Base-by-base conservation (phyloP, 169 alveolate species). In the Cryptosporidium muris region DNA sequence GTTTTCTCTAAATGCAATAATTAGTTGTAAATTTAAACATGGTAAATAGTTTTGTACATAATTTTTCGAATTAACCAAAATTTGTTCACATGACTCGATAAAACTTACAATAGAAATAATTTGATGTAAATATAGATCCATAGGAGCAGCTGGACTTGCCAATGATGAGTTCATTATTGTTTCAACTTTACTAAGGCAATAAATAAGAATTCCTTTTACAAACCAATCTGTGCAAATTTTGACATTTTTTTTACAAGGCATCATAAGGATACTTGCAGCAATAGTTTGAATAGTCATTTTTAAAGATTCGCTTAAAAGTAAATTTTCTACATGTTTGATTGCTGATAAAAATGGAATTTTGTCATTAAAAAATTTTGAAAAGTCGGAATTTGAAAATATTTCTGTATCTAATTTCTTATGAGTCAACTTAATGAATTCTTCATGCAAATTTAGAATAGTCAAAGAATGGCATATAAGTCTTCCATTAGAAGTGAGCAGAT, bases 81-180 rank as follows among this genome's bases (percentile, higher is more conserved):
- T 38, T 16, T 34, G 16, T 25, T 74, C 85, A 16, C 45, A 45
- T 25, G 14, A 58, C 40, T 74, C 85, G 40, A 74, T 58, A 43
- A 74, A 43, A 12, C 45, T 45, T 40, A 74, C 45, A 37, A 74
- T 36, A 6, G 85, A 56, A 25, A 58, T 58, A 7, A 74, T 58
- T 16, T 74, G 85, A 74, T 74, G 60, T 38, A 58, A 6, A 12
- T 47, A 74, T 60, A 58, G 48, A 51, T 74, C 85, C 85, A 74
- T 74, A n/a, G 85, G 85, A 36, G 85, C 85, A 0, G 85, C 60
- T 47, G 85, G 85, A 11, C 64, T 11, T 40, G 60, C 25, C 25
- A 25, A 25, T 25, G 25, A 25, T 25, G 25, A 25, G 25, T 25
- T 25, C 25, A 25, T 25, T 25, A 25, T 25, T 25, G 25, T 25